Percentiles rank a stretch among this genome's conserved stretches.
phyloP scores from a whole-genome alignment of 2,329 filamentous ascomycete species.

The Pseudonectria foliicola region DNA sequence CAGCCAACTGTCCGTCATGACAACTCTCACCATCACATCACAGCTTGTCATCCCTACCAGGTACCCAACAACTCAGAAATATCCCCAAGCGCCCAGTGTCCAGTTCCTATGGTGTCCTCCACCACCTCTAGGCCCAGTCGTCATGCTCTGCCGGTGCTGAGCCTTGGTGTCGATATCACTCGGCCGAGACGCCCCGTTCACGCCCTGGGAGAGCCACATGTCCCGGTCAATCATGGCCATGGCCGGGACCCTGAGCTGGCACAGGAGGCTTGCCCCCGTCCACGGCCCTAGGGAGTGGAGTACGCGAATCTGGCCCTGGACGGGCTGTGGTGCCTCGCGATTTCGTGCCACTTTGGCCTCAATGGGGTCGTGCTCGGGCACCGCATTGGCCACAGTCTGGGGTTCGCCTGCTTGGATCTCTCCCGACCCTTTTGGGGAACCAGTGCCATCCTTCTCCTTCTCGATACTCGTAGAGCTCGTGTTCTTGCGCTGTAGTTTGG shows the following conservation, averaged over 20 bases:
- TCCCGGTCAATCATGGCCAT: slow-evolving; percentile 66
- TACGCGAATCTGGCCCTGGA: slow-evolving; percentile 56
- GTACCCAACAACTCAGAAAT: slow-evolving; percentile 30
- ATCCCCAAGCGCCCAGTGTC: slow-evolving; percentile 58
- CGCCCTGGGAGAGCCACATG: slow-evolving; percentile 61
- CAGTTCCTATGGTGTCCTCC: slow-evolving; percentile 42
- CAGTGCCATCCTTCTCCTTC: slow-evolving; percentile 7
- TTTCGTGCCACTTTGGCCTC: slow-evolving; percentile 31
- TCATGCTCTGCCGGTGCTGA: slow-evolving; percentile 59
- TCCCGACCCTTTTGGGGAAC: slow-evolving; percentile 15
- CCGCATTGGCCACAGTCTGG: slow-evolving; percentile 17
- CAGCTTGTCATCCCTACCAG: slow-evolving; percentile 1
- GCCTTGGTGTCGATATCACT: slow-evolving; percentile 52
- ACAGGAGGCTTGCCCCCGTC: slow-evolving; percentile 65
- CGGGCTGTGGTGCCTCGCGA: slow-evolving; percentile 29
- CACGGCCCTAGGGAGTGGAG: slow-evolving; percentile 66
- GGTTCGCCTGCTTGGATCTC: slow-evolving; percentile 16
- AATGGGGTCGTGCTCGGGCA: slow-evolving; percentile 24
- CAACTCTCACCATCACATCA: slow-evolving; percentile 7
- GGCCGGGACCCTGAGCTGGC: slow-evolving; percentile 60
- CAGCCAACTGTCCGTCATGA: slow-evolving; percentile 3
- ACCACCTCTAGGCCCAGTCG: slow-evolving; percentile 35
- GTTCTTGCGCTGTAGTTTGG: slow-evolving; percentile 32
- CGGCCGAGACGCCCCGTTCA: slow-evolving; percentile 52
- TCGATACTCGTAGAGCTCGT: slow-evolving; percentile 11